These are phyloP conservation scores for Chloromonas sp. DNA, from an alignment of 163 green algal genomes.

Conservation along the genomic window DNA sequence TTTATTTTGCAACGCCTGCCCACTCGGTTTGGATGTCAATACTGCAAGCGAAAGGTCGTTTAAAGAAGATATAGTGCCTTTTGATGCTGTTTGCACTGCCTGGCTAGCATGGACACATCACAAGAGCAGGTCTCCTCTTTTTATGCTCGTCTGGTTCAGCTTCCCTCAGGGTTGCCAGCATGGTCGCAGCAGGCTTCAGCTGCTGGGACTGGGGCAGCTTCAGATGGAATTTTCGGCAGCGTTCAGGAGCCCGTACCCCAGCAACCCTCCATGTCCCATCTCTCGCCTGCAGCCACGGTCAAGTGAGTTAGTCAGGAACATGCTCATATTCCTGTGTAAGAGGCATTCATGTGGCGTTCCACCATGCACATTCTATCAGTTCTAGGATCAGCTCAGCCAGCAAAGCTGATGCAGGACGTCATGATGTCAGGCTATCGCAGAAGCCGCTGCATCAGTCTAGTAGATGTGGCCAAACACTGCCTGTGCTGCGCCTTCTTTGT, in stretches of 20 bases:
- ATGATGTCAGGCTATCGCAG: no score
- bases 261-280: background rate
- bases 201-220: background rate
- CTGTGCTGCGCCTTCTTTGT: no score
- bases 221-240: background rate
- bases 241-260: no score
- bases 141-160: background rate
- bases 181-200: background rate
- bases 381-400: no score
- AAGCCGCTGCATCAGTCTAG: no score
- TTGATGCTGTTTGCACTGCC: background rate
- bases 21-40: background rate
- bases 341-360: no score
- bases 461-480: no score
- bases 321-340: no score
- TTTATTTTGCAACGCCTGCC: background rate
- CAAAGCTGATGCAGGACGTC: no score
- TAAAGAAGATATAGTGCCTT: background rate
- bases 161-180: background rate
- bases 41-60: background rate
- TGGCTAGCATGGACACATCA: background rate
- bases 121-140: background rate
- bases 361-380: no score
- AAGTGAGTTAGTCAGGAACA: background rate
- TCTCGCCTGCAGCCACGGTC: background rate